Percentiles rank a stretch among this genome's conserved stretches.
Evolutionary conservation across 2,329 filamentous ascomycete genomes (phyloP).

Genomic region (Meredithiella fracta): DNA sequence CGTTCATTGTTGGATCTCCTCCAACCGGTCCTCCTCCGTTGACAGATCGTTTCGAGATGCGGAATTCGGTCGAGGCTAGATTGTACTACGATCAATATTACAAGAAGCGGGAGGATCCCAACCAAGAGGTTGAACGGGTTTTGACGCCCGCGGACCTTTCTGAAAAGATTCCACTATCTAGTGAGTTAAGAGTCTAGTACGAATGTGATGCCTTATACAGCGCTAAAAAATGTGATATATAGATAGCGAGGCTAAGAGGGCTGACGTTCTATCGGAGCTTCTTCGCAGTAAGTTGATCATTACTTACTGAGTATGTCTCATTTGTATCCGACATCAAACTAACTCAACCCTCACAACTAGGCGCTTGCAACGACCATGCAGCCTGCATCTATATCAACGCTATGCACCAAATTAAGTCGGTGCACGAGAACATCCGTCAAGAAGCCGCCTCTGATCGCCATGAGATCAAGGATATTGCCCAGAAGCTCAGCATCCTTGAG

Average conservation of each 20-base stretch:
- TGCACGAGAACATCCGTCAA: not conserved
- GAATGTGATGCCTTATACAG: not conserved
- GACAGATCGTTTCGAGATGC: slow-evolving; percentile 10
- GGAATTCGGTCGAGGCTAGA: slow-evolving; percentile 9
- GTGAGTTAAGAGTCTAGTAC: not conserved
- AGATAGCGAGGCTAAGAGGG: not conserved
- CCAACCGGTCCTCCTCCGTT: slow-evolving; percentile 1
- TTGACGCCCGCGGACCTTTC: not conserved
- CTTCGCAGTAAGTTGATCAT: slow-evolving; percentile 7
- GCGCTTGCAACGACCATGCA: slow-evolving; percentile 11
- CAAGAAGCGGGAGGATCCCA: not conserved
- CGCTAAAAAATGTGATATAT: not conserved
- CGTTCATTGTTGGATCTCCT: slow-evolving; percentile 12
- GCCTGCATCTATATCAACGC: slow-evolving; percentile 25
- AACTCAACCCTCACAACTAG: not conserved
- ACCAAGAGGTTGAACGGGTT: not conserved
- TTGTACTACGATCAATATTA: slow-evolving; percentile 11
- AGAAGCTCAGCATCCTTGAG: slow-evolving; percentile 9
- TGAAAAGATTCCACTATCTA: not conserved
- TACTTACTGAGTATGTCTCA: not conserved
- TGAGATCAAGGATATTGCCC: slow-evolving; percentile 6
- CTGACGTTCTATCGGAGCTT: slow-evolving; percentile 6
- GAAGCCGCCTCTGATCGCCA: slow-evolving; percentile 5
- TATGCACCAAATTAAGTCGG: slow-evolving; percentile 16
- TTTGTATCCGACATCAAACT: not conserved